Evolutionary conservation across 108 stramenopile genomes (phyloP).

Genomic region (Ochromonas danica): DNA sequence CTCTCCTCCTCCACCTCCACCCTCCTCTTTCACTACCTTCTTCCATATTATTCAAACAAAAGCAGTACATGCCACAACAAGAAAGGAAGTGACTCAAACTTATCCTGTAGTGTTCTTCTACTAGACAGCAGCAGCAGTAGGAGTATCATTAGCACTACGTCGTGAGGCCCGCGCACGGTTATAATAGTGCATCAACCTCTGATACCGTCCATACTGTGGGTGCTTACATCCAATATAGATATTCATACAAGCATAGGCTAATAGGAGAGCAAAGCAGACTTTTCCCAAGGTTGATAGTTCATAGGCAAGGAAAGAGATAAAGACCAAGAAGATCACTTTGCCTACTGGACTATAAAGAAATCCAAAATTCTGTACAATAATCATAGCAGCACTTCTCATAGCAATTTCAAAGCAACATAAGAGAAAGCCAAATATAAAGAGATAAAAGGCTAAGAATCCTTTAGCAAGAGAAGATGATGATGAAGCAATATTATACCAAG

Average conservation of each 20-base stretch:
- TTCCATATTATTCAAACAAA: no score
- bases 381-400: not conserved
- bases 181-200: not conserved
- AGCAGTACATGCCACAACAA: no score
- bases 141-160: not conserved
- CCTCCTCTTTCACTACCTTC: not conserved
- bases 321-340: not conserved
- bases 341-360: conserved; percentile 7
- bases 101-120: not conserved
- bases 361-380: conserved; percentile 15
- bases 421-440: not conserved
- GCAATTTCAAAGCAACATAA: conserved; percentile 9
- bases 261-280: not conserved
- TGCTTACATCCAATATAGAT: not conserved
- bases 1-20: not conserved
- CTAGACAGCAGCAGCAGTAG: not conserved
- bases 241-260: not conserved
- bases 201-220: not conserved
- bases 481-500: not conserved
- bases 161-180: not conserved
- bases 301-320: not conserved
- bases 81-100: no score
- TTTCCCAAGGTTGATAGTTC: conserved; percentile 12
- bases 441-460: not conserved
- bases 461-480: not conserved